phyloP scores from a whole-genome alignment of 2,329 filamentous ascomycete species.

The Sporothrix brunneoviolacea region DNA sequence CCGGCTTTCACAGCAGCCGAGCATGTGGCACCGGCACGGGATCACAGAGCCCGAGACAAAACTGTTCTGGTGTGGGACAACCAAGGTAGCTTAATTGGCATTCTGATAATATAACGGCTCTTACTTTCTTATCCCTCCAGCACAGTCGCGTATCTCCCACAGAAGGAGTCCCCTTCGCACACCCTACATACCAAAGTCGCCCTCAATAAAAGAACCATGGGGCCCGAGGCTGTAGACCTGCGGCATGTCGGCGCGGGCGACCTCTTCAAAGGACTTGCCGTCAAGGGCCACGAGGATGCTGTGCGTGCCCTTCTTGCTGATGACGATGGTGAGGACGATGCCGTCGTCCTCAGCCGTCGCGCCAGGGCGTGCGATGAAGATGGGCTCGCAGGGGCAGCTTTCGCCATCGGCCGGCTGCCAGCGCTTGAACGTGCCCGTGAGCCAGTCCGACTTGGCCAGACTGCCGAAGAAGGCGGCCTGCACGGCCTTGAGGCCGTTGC shows the following conservation, averaged over 20 bases:
- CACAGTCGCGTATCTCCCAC: no score
- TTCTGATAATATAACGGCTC: no score
- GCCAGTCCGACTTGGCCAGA: conserved; percentile 18
- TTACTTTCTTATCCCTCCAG: no score
- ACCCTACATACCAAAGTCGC: not conserved
- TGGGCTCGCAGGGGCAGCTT: conserved; percentile 23
- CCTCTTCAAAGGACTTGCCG: conserved; percentile 16
- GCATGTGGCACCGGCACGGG: no score
- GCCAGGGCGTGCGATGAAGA: conserved; percentile 17
- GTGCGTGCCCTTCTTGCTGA: conserved; percentile 15
- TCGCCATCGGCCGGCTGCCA: conserved; percentile 20
- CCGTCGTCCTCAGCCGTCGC: conserved; percentile 18
- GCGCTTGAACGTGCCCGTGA: conserved; percentile 15
- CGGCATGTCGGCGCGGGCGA: conserved; percentile 17
- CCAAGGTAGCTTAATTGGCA: no score
- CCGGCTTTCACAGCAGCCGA: no score
- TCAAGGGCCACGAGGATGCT: conserved; percentile 18
- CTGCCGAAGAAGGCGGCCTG: conserved; percentile 13
- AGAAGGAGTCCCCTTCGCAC: no score
- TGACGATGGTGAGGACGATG: conserved; percentile 16
- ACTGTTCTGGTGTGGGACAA: no score
- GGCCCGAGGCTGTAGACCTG: conserved; percentile 10
- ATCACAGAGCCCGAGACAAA: no score
- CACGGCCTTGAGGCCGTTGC: not conserved
- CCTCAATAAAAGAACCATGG: not conserved